Evolutionary conservation across 352 stramenopile species (phyloP).

Genomic region (Pythium folliculosum): DNA sequence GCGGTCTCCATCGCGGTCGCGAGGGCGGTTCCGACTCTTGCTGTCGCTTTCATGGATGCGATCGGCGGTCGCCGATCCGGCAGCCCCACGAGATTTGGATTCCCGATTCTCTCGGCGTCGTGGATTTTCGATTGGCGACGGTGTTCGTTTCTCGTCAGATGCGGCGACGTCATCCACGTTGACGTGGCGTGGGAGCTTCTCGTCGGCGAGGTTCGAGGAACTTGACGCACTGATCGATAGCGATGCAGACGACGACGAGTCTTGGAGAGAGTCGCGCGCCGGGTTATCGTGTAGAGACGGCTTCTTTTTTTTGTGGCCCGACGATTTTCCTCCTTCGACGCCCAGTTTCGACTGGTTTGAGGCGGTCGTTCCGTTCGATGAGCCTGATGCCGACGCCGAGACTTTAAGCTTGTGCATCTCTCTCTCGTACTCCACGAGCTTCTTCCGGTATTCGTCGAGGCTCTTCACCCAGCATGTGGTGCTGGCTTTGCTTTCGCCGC

Average conservation of each 20-base stretch:
- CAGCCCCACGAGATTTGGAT: slow-evolving; percentile 18
- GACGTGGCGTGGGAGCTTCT: slow-evolving; percentile 21
- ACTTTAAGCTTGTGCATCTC: slow-evolving; percentile 40
- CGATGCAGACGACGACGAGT: slow-evolving; percentile 21
- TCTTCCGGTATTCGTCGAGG: slow-evolving; percentile 79
- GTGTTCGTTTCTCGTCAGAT: slow-evolving; percentile 28
- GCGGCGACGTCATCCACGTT: slow-evolving; percentile 10
- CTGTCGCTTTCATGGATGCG: slow-evolving; percentile 19
- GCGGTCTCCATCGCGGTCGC: slow-evolving; percentile 35
- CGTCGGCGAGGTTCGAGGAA: slow-evolving; percentile 28
- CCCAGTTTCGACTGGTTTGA: slow-evolving; percentile 16
- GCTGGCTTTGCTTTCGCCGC: slow-evolving; percentile 82
- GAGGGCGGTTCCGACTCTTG: slow-evolving; percentile 25
- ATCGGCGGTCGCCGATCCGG: slow-evolving; percentile 12
- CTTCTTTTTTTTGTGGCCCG: slow-evolving; percentile 33
- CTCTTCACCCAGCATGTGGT: slow-evolving; percentile 81
- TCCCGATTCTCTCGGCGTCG: slow-evolving; percentile 25
- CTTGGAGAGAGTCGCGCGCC: slow-evolving; percentile 25
- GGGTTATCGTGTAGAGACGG: slow-evolving; percentile 5
- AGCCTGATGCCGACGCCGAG: background rate
- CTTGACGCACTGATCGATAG: slow-evolving; percentile 17
- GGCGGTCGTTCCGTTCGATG: background rate
- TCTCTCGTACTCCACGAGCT: slow-evolving; percentile 69
- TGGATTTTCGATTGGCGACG: slow-evolving; percentile 32
- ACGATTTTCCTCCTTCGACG: background rate